Evolutionary conservation across 371 early-diverging fungal species (phyloP).

Genomic region (Rhizopus microsporus): DNA sequence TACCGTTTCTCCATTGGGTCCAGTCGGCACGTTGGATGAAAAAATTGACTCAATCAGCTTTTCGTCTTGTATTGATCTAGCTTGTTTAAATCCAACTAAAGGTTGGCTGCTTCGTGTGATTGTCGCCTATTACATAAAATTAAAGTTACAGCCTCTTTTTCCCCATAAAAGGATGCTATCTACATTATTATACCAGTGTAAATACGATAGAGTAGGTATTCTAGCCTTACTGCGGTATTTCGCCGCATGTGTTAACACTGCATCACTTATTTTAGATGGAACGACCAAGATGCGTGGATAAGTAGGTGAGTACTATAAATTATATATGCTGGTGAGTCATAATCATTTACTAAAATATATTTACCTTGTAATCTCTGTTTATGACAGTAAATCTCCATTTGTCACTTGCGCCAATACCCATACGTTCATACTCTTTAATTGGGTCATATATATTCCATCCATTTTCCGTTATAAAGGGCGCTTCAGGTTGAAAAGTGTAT

Average conservation of each 20-base stretch:
- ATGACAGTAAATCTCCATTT: slow-evolving; percentile 80
- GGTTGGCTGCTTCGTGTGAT: slow-evolving; percentile 96
- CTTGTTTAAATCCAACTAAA: slow-evolving; percentile 90
- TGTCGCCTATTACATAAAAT: slow-evolving; percentile 60
- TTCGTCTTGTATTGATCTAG: slow-evolving; percentile 95
- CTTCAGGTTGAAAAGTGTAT: slow-evolving; percentile 67
- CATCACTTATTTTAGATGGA: slow-evolving; percentile 89
- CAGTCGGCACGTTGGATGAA: slow-evolving; percentile 54
- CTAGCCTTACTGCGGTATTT: slow-evolving; percentile 90
- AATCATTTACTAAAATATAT: background rate
- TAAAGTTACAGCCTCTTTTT: background rate
- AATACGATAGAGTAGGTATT: slow-evolving; percentile 88
- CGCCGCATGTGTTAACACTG: slow-evolving; percentile 84
- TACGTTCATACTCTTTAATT: slow-evolving; percentile 76
- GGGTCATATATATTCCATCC: slow-evolving; percentile 84
- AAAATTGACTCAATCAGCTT: slow-evolving; percentile 93
- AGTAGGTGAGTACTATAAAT: slow-evolving; percentile 76
- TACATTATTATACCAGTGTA: slow-evolving; percentile 79
- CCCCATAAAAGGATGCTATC: slow-evolving; percentile 7
- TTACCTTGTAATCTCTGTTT: slow-evolving; percentile 77
- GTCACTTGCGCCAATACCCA: slow-evolving; percentile 78
- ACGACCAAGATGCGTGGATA: slow-evolving; percentile 87
- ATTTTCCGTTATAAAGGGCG: slow-evolving; percentile 43
- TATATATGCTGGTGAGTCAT: background rate
- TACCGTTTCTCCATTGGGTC: slow-evolving; percentile 43